phyloP scores from a whole-genome alignment of 2,329 filamentous ascomycete genomes.

The Tricladium varicosporioides region DNA sequence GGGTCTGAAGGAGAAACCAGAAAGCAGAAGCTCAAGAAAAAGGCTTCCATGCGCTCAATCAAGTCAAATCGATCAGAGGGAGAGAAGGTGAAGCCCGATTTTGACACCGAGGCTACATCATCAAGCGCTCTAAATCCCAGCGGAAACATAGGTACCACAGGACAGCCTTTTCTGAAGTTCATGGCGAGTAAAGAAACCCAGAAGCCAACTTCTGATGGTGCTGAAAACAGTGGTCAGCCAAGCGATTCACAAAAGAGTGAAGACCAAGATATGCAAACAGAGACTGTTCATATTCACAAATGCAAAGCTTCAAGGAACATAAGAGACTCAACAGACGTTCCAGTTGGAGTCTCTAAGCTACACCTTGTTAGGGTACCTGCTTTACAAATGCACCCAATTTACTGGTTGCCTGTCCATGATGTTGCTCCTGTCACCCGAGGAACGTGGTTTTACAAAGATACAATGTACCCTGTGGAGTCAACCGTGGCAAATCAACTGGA shows the following conservation, averaged over 20 bases:
- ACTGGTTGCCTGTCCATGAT: slow-evolving; percentile 94
- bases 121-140: slow-evolving; percentile 1
- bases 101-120: neutral
- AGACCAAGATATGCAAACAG: slow-evolving; percentile 17
- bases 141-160: slow-evolving; percentile 40
- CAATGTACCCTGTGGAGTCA: slow-evolving; percentile 85
- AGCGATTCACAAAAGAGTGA: slow-evolving; percentile 11
- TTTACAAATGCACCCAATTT: slow-evolving; percentile 91
- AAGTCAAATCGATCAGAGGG: neutral
- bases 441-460: slow-evolving; percentile 97
- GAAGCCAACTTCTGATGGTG: slow-evolving; percentile 3
- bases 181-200: slow-evolving; percentile 27
- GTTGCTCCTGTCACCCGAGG: slow-evolving; percentile 77
- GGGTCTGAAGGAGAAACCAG: too few species aligned
- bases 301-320: slow-evolving; percentile 33
- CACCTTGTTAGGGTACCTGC: slow-evolving; percentile 83
- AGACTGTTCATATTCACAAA: slow-evolving; percentile 20
- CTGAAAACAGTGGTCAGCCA: neutral
- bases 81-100: neutral
- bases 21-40: too few species aligned
- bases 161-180: slow-evolving; percentile 46
- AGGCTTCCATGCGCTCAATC: too few species aligned
- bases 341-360: slow-evolving; percentile 85
- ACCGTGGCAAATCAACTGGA: slow-evolving; percentile 89
- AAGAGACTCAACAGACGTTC: slow-evolving; percentile 53